phyloP scores from a whole-genome alignment of 2,329 filamentous ascomycete genomes.

The Pseudogymnoascus sp. region DNA sequence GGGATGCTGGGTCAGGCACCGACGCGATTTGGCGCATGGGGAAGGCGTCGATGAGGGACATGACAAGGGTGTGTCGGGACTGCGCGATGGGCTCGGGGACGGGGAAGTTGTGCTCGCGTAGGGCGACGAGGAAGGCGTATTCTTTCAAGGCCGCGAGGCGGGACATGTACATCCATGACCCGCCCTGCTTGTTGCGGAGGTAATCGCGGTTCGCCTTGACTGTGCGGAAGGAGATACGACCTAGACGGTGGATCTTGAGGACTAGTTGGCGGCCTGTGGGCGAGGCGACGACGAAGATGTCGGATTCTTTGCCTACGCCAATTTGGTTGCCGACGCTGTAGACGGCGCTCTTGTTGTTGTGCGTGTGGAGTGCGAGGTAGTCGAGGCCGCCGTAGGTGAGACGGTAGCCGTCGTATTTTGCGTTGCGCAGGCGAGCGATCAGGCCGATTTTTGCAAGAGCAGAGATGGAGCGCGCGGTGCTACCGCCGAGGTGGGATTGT shows the following conservation, averaged over 20 bases:
- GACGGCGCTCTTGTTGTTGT: constrained; percentile 68
- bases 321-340: constrained; percentile 93
- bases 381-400: constrained; percentile 94
- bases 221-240: constrained; percentile 91
- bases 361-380: constrained; percentile 89
- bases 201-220: constrained; percentile 97
- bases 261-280: constrained; percentile 68
- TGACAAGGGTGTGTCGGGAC: constrained; percentile 91
- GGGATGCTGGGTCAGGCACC: constrained; percentile 71
- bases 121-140: constrained; percentile 84
- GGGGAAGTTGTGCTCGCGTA: constrained; percentile 75
- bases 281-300: constrained; percentile 89
- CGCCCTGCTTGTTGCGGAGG: constrained; percentile 68
- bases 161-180: constrained; percentile 97
- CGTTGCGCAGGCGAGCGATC: constrained; percentile 88
- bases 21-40: constrained; percentile 80
- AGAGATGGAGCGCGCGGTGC: constrained; percentile 79
- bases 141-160: constrained; percentile 88
- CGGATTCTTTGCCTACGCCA: constrained; percentile 94
- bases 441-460: constrained; percentile 84
- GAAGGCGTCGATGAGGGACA: constrained; percentile 87
- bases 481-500: constrained; percentile 70
- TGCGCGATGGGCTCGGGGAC: constrained; percentile 84
- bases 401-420: constrained; percentile 94
- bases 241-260: constrained; percentile 91